phyloP scores from a whole-genome alignment of 2,329 filamentous ascomycete genomes.

The Colletotrichum musae region DNA sequence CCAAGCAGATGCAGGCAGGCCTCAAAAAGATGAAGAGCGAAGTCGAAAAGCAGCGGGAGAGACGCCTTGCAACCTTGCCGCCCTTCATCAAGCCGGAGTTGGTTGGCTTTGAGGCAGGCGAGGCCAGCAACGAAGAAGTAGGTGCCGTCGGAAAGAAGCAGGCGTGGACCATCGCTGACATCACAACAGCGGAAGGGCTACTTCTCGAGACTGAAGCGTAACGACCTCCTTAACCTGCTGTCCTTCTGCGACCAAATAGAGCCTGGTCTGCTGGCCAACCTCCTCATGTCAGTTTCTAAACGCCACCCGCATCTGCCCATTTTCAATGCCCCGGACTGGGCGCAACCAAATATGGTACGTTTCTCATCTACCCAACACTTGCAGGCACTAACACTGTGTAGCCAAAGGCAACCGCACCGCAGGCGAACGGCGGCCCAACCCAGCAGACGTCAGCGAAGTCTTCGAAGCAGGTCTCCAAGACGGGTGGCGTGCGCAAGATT shows the following conservation, averaged over 20 bases:
- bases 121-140: conserved; percentile 52
- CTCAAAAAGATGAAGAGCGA: conserved; percentile 45
- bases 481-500: conserved; percentile 52
- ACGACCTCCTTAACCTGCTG: conserved; percentile 57
- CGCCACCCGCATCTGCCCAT: conserved; percentile 59
- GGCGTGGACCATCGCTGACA: not conserved
- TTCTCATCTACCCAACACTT: not conserved
- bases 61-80: conserved; percentile 51
- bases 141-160: not conserved
- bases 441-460: conserved; percentile 1
- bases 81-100: conserved; percentile 53
- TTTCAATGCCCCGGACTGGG: conserved; percentile 59
- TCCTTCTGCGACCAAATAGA: conserved; percentile 58
- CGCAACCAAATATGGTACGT: conserved; percentile 40
- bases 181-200: conserved; percentile 54
- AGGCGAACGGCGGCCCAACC: not conserved
- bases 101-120: conserved; percentile 55
- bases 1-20: conserved; percentile 39
- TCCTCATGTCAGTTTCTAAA: conserved; percentile 59
- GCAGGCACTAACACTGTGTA: not conserved
- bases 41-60: conserved; percentile 51
- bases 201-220: conserved; percentile 54
- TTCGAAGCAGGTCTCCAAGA: conserved; percentile 49
- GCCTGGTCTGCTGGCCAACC: conserved; percentile 57
- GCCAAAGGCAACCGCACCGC: conserved; percentile 4